Conservation (phyloP, 164 flowering plant genomes). For the Santalum album region DNA sequence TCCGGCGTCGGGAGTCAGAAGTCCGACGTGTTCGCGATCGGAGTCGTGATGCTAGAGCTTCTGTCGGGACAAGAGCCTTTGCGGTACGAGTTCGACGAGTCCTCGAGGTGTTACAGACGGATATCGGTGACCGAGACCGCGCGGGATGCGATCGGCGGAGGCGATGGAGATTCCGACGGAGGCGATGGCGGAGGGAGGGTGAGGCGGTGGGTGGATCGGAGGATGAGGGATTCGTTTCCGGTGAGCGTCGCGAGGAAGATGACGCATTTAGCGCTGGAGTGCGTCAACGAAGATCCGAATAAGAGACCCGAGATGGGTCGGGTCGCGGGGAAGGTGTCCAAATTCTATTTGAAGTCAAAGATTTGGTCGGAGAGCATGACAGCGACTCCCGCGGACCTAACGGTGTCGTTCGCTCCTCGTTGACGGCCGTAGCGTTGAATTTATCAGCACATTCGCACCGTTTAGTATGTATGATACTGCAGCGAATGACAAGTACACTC, state of each 20-base stretch:
- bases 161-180: too few relatives aligned
- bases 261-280: conserved; percentile 1
- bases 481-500: too few relatives aligned
- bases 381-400: too few relatives aligned
- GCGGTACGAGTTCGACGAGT: not conserved
- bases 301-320: conserved; percentile 4
- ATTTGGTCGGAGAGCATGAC: not conserved
- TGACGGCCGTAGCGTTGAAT: too few relatives aligned
- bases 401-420: too few relatives aligned
- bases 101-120: not conserved
- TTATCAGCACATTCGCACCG: too few relatives aligned
- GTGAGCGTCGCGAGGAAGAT: not conserved
- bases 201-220: conserved; percentile 5
- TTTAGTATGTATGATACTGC: too few relatives aligned
- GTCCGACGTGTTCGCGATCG: not conserved
- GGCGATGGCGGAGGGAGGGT: not conserved
- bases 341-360: not conserved
- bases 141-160: not conserved
- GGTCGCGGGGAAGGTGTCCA: not conserved
- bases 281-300: not conserved
- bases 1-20: not conserved
- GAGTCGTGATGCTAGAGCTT: not conserved
- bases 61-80: not conserved
- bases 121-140: not conserved
- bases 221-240: conserved; percentile 3